Base-by-base conservation (phyloP, 2,329 filamentous ascomycete species). In the Trichoderma hamatum region DNA sequence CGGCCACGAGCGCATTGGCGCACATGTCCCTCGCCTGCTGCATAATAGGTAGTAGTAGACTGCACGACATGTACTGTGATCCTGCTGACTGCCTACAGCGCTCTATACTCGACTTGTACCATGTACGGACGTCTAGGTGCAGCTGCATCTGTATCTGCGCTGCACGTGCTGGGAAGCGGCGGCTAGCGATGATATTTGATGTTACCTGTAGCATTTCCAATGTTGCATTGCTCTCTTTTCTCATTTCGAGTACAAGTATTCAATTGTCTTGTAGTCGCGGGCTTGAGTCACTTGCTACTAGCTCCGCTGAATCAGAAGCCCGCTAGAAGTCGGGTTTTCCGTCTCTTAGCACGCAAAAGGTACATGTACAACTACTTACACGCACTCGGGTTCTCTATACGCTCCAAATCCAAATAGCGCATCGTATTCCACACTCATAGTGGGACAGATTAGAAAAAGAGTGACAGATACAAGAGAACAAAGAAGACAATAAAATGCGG, bases 41-140 rank as follows among this genome's bases (percentile, higher is more conserved):
- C 61, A 64, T 64, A n/a, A n/a, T n/a, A n/a, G n/a, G n/a, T n/a
- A n/a, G n/a, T n/a, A n/a, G n/a, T n/a, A 49, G 49, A 30, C 62
- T 65, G 62, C 62, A 65, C 62, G 62, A 65, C 62, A 65, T 39
- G 62, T 55, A 65, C 21, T 43, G 6, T 30, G 59, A 28, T 16
- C 26, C 24, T 54, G 51, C 26, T 26, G 13, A 24, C 24, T 54
- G 51, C 51, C 21, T 54, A 28, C 21, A 54, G 46, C 46, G 46
- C 46, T 49, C n/a, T 13, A 13, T 21, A 5, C 46, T 24, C 28
- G 19, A 30, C 43, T 21, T 36, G 28, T 63, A 59, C 11, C 19
- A 14, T 28, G 46, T 19, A 54, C 19, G 10, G 24, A n/a, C 2
- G 21, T 61, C 9, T 49, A 24, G 46, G 21, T 49, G 46, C 46